Evolutionary conservation across 257 asterid genomes (phyloP).

Genomic region (Scutellaria galericulata): DNA sequence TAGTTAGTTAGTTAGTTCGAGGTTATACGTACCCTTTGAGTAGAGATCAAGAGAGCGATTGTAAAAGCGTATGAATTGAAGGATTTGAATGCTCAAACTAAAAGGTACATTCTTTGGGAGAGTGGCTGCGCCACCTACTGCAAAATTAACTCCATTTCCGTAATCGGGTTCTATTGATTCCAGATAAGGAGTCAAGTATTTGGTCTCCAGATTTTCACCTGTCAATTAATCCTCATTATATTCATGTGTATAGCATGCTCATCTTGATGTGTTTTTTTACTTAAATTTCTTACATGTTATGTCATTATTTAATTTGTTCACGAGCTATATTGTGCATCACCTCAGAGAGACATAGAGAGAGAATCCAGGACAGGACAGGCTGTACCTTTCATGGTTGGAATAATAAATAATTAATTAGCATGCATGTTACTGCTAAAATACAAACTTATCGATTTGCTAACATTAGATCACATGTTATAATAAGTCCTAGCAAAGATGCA

Average conservation of each 20-base stretch:
- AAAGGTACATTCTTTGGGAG: conserved; percentile 40
- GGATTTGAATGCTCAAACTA: conserved; percentile 44
- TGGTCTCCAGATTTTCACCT: conserved; percentile 52
- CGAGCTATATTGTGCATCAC: no score
- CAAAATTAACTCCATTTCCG: conserved; percentile 56
- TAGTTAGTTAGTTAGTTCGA: no score
- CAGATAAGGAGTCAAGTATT: conserved; percentile 53
- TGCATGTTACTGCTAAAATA: no score
- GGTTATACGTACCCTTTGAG: conserved; percentile 36
- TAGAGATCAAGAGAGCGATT: conserved; percentile 41
- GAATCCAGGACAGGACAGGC: no score
- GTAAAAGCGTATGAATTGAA: conserved; percentile 47
- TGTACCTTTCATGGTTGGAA: no score
- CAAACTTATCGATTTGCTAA: no score
- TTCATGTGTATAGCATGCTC: no score
- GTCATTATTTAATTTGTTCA: no score
- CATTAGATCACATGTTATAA: no score
- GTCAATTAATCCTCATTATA: neutral
- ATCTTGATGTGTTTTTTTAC: neutral
- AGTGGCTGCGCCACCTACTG: conserved; percentile 47
- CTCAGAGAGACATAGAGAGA: no score
- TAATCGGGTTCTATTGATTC: conserved; percentile 47
- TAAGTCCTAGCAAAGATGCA: no score
- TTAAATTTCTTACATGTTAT: neutral
- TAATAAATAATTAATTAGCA: no score